Base-by-base conservation (phyloP, 2,329 filamentous ascomycete species). In the Dactylonectria macrodidyma region DNA sequence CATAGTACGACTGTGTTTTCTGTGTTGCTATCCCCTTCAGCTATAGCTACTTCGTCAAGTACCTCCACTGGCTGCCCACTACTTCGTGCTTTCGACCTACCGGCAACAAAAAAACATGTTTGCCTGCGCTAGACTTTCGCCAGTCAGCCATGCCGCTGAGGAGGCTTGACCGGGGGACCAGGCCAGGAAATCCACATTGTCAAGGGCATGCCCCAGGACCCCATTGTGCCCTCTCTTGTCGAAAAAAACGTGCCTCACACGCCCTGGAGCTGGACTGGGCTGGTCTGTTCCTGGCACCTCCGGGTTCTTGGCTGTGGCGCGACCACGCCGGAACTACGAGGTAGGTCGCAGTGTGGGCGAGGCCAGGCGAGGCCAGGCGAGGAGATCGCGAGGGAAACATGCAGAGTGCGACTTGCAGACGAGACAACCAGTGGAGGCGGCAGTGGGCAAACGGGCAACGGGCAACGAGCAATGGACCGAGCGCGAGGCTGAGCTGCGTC, bases 401-500 rank as follows among this genome's bases (percentile, higher is more conserved):
- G 59, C 66, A 68, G 66, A 50, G 65, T 3, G 36, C 38, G 38
- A 16, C 38, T 14, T 41, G 38, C 38, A 41, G 12, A n/a, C 38
- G 16, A 41, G 38, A 30, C 26, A 30, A 30, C 26, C 26, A 30
- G 26, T 30, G 26, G 26, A 30, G 26, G 26, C 26, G 26, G 26
- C 7, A 30, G 7, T 30, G 26, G 26, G 26, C 26, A 30, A 30
- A 30, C 26, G 26, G 26, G 52, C 50, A 30, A 48, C 56, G 50
- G 16, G 24, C 38, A 41, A 41, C 38, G 38, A 16, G 36, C 36
- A 38, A 60, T 12, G 36, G 36, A n/a, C 38, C 38, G 38, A 41
- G 60, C 62, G 67, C 73, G 70, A 75, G 73, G 73, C 73, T 75
- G 73, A 75, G 52, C 65, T 72, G 65, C 68, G 72, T 73, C 68